A percentile compares a stretch with the other conserved stretches of the same genome.
phyloP scores from a whole-genome alignment of 2,329 filamentous ascomycete species.

The Hypoxylon sp. region DNA sequence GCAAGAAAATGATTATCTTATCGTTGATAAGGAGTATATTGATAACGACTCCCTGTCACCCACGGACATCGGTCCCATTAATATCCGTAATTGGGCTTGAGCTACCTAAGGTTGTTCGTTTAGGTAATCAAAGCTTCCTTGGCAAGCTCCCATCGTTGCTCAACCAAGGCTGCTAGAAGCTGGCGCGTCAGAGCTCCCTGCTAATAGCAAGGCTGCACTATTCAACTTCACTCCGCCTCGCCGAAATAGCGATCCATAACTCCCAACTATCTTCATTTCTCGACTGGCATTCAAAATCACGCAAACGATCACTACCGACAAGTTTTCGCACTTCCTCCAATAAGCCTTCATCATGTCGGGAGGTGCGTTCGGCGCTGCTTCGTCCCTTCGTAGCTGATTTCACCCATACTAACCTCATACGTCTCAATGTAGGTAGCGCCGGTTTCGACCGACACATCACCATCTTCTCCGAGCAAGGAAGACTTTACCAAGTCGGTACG shows the following conservation, averaged over 20 bases:
- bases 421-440: constrained; percentile 72
- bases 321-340: constrained; percentile 21
- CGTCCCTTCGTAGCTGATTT: constrained; percentile 33
- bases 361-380: constrained; percentile 40
- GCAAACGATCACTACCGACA: constrained; percentile 17
- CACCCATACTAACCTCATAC: constrained; percentile 44
- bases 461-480: constrained; percentile 98
- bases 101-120: constrained; percentile 18
- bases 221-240: constrained; percentile 25
- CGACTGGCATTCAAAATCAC: constrained; percentile 5
- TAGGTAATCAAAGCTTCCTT: constrained; percentile 7
- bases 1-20: constrained; percentile 20
- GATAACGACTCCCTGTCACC: neutral
- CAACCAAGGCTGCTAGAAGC: constrained; percentile 36
- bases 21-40: constrained; percentile 17
- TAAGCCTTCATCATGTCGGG: constrained; percentile 63
- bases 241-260: constrained; percentile 5
- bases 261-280: constrained; percentile 8
- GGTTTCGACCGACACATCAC: constrained; percentile 99
- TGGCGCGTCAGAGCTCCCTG: constrained; percentile 41
- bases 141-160: neutral
- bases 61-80: constrained; percentile 24
- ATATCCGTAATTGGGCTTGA: constrained; percentile 32
- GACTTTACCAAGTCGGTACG: constrained; percentile 99
- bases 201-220: constrained; percentile 29